Evolutionary conservation across 106 monocot species (phyloP), one percentile per base, ranked within the genome.

Genomic region (Phalaenopsis aphrodite): DNA sequence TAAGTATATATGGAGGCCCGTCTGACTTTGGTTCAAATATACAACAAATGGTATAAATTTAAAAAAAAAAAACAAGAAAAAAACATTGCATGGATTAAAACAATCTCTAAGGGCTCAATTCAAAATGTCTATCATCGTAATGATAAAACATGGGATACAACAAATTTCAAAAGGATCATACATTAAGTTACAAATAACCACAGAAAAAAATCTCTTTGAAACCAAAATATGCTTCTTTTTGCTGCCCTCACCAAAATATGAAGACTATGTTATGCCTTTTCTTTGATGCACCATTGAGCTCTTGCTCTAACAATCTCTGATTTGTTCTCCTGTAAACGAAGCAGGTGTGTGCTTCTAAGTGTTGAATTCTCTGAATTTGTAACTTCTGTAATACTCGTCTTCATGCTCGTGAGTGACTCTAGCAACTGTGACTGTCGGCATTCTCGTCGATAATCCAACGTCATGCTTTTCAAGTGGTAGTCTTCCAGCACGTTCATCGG

Each of bases 351-450:
- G 84, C 88, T 90, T 36, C 79, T 47, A 12, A 90, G 46, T 52
- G 71, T 78, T 18, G 55, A 48, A 42, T 56, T 79, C 76, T 72
- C 36, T 56, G 82, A 56, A 30, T 56, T 49, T 17, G 45, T 24
- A 8, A 37, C 65, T n/a, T 76, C 80, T 7, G 6, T 10, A 16
- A 73, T 80, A 8, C 18, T 75, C 15, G 78, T 21, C 49, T 76
- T 61, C 65, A 91, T 84, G 71, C 81, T 91, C 45, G 91, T 91
- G 46, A 91, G 88, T 7, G 91, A 91, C 71, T 91, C 88, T 0
- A 91, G 84, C 45, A 86, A 45, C 30, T 88, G 80, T 3, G 88
- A 80, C 38, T 88, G 91, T 15, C 82, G 72, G 58, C 91, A 91
- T 73, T 91, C 91, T 2, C 88, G 81, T 1, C 91, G 84, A 84